These are phyloP conservation scores for Globisporangium irregulare DNA, from an alignment of 352 stramenopile species.

Conservation along the genomic window DNA sequence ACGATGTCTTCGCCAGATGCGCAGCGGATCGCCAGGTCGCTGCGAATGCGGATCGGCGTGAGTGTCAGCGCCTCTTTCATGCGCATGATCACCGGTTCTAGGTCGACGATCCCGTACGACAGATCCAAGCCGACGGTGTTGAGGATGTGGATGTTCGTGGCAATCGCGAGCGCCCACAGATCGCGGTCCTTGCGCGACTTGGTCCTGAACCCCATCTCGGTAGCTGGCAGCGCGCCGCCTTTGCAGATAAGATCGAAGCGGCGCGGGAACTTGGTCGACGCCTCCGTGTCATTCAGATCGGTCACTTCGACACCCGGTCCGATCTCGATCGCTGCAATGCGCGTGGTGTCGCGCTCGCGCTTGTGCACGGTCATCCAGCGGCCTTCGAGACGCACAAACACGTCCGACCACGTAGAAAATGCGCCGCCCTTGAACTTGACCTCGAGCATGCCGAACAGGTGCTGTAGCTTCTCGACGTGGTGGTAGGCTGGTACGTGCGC, in stretches of 20 bases:
- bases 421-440: constrained; percentile 31
- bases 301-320: constrained; percentile 65
- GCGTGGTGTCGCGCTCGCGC: constrained; percentile 39
- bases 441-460: constrained; percentile 22
- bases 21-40: constrained; percentile 57
- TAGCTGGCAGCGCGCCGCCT: constrained; percentile 61
- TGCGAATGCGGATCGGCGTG: constrained; percentile 66
- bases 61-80: constrained; percentile 55
- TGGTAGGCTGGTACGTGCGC: background rate
- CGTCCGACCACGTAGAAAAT: constrained; percentile 30
- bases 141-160: constrained; percentile 62
- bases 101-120: constrained; percentile 47
- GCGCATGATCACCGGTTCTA: constrained; percentile 49
- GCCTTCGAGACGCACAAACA: constrained; percentile 28
- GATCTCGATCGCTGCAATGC: constrained; percentile 66
- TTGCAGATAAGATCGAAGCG: constrained; percentile 74
- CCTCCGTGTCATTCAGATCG: constrained; percentile 53
- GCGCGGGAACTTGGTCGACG: constrained; percentile 65
- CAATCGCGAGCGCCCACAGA: constrained; percentile 64
- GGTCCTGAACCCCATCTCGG: constrained; percentile 73
- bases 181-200: constrained; percentile 79
- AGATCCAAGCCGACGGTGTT: constrained; percentile 41
- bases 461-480: constrained; percentile 19
- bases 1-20: constrained; percentile 70
- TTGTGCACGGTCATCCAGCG: constrained; percentile 39